Percentiles rank a stretch among this genome's conserved stretches.
Evolutionary conservation across 1,284 basidiomycete genomes (phyloP).

Genomic region (Boletus sp.): DNA sequence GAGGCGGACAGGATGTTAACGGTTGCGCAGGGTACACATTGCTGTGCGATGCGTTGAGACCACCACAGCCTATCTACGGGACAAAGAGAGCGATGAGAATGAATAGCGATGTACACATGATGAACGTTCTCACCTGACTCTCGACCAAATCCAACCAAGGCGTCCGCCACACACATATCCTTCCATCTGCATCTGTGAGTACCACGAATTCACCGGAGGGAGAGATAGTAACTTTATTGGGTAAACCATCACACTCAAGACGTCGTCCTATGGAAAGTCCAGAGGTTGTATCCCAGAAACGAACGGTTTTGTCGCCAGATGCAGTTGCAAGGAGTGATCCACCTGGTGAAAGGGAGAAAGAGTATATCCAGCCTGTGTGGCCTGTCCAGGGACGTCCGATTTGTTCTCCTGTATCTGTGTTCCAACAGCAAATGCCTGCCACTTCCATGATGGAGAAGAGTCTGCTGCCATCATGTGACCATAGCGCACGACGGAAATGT

Average conservation of each 20-base stretch:
- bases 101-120: not conserved
- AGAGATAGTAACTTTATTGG: no score
- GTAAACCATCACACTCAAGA: no score
- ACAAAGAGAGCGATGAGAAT: not conserved
- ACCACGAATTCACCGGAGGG: not conserved
- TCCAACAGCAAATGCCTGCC: no score
- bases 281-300: no score
- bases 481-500: constrained; percentile 3
- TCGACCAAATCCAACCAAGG: not conserved
- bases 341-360: no score
- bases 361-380: no score
- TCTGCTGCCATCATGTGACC: constrained; percentile 9
- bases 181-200: not conserved
- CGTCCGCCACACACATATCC: not conserved
- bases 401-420: no score
- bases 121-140: not conserved
- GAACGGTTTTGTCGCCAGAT: no score
- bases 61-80: not conserved
- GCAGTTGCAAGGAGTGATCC: no score
- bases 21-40: not conserved
- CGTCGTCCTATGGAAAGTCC: no score
- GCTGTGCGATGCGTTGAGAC: not conserved
- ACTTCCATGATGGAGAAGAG: no score
- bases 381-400: no score
- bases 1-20: not conserved